Evolutionary conservation across 2,329 filamentous ascomycete genomes (phyloP).

Genomic region (Phoma sp.): DNA sequence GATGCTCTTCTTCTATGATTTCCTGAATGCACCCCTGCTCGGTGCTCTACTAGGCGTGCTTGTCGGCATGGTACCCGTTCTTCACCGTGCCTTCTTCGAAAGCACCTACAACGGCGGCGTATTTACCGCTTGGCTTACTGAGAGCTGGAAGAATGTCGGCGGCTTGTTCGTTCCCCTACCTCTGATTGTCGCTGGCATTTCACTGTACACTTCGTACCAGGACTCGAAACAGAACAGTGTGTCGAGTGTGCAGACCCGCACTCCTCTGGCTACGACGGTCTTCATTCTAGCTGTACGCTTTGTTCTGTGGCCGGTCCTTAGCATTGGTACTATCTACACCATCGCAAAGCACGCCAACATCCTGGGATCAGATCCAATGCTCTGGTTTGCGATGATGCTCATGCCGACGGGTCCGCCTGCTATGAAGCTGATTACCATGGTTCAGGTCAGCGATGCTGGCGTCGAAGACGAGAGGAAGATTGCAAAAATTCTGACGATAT

Average conservation of each 20-base stretch:
- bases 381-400: constrained; percentile 70
- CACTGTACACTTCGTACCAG: constrained; percentile 34
- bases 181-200: constrained; percentile 38
- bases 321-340: constrained; percentile 52
- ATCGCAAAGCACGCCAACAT: constrained; percentile 57
- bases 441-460: constrained; percentile 54
- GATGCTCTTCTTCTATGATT: constrained; percentile 41
- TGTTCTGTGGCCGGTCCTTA: constrained; percentile 30
- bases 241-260: not conserved
- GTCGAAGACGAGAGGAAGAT: constrained; percentile 58
- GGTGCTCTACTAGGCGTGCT: constrained; percentile 24
- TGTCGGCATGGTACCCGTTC: constrained; percentile 32
- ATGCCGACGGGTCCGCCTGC: constrained; percentile 63
- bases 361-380: constrained; percentile 63
- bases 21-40: constrained; percentile 29
- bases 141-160: constrained; percentile 37
- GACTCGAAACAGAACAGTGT: constrained; percentile 17
- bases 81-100: constrained; percentile 37
- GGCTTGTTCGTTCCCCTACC: constrained; percentile 35
- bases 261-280: constrained; percentile 27
- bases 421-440: constrained; percentile 59
- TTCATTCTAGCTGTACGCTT: constrained; percentile 38
- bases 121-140: constrained; percentile 41
- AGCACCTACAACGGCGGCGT: constrained; percentile 33
- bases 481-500: constrained; percentile 56